Evolutionary conservation across 2,329 filamentous ascomycete species (phyloP).

Genomic region (Pseudopyricularia javanii): DNA sequence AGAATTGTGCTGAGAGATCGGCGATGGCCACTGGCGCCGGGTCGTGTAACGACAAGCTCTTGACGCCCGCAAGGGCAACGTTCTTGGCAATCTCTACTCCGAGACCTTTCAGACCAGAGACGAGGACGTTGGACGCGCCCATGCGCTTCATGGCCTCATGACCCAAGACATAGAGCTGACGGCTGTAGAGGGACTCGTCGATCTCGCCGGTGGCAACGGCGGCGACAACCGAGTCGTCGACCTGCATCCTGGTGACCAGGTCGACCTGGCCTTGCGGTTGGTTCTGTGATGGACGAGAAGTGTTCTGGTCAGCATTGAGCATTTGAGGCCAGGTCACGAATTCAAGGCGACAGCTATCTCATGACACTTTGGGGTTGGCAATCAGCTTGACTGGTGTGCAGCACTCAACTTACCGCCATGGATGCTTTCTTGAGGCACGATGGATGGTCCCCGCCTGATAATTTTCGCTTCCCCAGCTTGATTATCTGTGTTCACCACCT

Average conservation of each 20-base stretch:
- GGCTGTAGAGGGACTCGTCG: conserved; percentile 63
- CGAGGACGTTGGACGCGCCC: conserved; percentile 86
- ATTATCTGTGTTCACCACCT: conserved; percentile 5
- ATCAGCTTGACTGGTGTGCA: too few relatives aligned
- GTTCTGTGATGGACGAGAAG: conserved; percentile 21
- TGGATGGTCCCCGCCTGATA: conserved; percentile 47
- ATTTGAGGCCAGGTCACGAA: neutral
- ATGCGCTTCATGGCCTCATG: conserved; percentile 96
- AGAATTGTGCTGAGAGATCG: conserved; percentile 95
- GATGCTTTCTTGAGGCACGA: conserved; percentile 44
- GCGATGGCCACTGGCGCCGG: conserved; percentile 71
- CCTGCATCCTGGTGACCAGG: conserved; percentile 52
- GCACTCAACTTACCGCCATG: conserved; percentile 42
- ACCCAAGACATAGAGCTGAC: conserved; percentile 59
- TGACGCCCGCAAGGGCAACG: conserved; percentile 93
- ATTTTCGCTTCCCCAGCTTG: conserved; percentile 57
- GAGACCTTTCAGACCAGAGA: conserved; percentile 83
- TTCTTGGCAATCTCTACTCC: conserved; percentile 99
- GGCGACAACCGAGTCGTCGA: conserved; percentile 46
- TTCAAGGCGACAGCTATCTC: neutral
- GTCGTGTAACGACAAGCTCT: conserved; percentile 89
- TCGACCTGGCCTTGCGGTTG: conserved; percentile 45
- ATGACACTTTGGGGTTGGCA: neutral
- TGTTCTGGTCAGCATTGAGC: conserved; percentile 1
- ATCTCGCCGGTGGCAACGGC: conserved; percentile 44